Conservation (phyloP, 176 grass and related monocot genomes). For the Rhipidocladum racemiflorum region DNA sequence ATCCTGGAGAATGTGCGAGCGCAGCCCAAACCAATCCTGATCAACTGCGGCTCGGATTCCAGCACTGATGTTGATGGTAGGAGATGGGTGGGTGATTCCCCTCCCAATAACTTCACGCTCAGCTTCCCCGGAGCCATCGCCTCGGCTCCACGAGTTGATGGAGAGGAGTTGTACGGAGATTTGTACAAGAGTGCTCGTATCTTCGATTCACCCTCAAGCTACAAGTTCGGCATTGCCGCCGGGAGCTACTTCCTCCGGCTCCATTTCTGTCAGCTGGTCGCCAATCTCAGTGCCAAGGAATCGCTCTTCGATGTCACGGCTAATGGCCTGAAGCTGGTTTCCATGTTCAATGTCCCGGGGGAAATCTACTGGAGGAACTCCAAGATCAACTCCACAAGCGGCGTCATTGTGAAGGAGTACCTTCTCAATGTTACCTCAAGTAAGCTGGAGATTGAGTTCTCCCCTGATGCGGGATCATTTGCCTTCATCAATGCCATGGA, state of each 20-base stretch:
- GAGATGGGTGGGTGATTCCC: conserved; percentile 64
- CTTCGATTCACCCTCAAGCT: conserved; percentile 58
- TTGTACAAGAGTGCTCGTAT: conserved; percentile 71
- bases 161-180: conserved; percentile 32
- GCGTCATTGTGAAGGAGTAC: conserved; percentile 74
- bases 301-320: conserved; percentile 62
- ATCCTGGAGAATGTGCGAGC: neutral
- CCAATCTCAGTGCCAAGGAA: conserved; percentile 40
- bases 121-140: conserved; percentile 48
- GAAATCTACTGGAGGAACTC: conserved; percentile 50
- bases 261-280: conserved; percentile 70
- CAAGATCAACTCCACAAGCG: conserved; percentile 49
- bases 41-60: conserved; percentile 67
- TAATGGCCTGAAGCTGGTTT: conserved; percentile 70
- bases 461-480: conserved; percentile 47
- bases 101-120: conserved; percentile 47
- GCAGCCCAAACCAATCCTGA: conserved; percentile 36
- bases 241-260: conserved; percentile 81
- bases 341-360: conserved; percentile 57
- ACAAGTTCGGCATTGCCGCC: conserved; percentile 48
- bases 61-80: conserved; percentile 36
- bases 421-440: conserved; percentile 58
- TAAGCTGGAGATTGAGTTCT: conserved; percentile 58
- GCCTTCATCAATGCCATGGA: conserved; percentile 88
- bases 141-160: conserved; percentile 18